Conservation (phyloP, 2,329 filamentous ascomycete genomes). For the Epichloe typhina region DNA sequence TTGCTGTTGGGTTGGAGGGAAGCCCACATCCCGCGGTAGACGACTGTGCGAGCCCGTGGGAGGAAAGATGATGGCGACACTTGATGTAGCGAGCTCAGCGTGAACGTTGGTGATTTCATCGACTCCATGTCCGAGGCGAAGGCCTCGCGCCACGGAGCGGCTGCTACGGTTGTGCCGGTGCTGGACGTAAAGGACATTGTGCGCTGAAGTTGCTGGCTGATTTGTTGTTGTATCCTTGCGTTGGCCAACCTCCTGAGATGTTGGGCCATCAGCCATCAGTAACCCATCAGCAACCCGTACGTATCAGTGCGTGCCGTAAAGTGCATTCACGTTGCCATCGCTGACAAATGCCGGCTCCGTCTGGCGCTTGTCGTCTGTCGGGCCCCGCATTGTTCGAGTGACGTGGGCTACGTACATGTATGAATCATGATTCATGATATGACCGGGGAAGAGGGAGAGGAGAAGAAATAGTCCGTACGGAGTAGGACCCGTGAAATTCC, state of each 20-base stretch:
- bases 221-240: not conserved
- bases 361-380: too few relatives aligned
- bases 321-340: too few relatives aligned
- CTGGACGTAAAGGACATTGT: conserved; percentile 13
- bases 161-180: conserved; percentile 5
- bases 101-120: conserved; percentile 36
- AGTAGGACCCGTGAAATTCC: too few relatives aligned
- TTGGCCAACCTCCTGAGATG: not conserved
- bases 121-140: conserved; percentile 37
- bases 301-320: not conserved
- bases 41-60: conserved; percentile 61
- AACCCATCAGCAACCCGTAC: not conserved
- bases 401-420: not conserved
- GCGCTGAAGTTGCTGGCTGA: conserved; percentile 14
- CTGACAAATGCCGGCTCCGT: not conserved
- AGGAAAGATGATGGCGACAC: conserved; percentile 15
- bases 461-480: not conserved
- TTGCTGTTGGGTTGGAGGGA: conserved; percentile 58
- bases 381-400: not conserved
- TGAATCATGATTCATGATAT: conserved; percentile 1
- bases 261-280: not conserved
- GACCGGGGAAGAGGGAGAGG: not conserved
- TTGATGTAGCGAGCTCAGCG: conserved; percentile 36
- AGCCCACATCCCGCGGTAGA: conserved; percentile 77
- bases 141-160: conserved; percentile 39